Conservation (phyloP, 371 early-diverging fungal species). For the Nematocida displodere region DNA sequence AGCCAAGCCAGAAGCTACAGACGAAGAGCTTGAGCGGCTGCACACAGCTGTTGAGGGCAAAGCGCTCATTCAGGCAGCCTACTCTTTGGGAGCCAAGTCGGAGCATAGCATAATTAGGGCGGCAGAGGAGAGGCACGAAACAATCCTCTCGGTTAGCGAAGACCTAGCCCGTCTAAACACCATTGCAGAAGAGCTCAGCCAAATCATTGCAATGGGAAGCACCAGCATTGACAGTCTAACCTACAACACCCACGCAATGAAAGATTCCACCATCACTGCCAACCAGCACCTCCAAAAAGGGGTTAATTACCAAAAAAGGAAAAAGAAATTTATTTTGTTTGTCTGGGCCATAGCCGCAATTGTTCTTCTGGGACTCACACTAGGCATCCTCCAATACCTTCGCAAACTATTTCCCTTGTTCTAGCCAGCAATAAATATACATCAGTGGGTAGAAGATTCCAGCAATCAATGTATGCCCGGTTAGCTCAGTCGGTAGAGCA, state of each 20-base stretch:
- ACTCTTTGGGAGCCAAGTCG: slow-evolving; percentile 54
- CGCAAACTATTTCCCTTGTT: too few relatives aligned
- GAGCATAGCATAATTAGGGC: slow-evolving; percentile 50
- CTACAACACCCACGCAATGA: slow-evolving; percentile 17
- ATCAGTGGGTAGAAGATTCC: too few relatives aligned
- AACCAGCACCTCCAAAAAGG: slow-evolving; percentile 56
- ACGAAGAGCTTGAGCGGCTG: slow-evolving; percentile 58
- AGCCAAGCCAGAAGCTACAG: slow-evolving; percentile 62
- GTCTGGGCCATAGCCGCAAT: slow-evolving; percentile 28
- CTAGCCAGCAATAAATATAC: too few relatives aligned
- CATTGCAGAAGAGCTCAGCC: slow-evolving; percentile 49
- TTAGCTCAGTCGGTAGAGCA: slow-evolving; percentile 92
- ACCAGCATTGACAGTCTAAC: slow-evolving; percentile 49
- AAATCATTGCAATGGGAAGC: slow-evolving; percentile 26
- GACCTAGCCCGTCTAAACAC: slow-evolving; percentile 54
- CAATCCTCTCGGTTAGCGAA: slow-evolving; percentile 52
- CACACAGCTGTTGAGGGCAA: slow-evolving; percentile 23
- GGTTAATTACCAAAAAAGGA: slow-evolving; percentile 51
- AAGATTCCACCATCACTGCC: slow-evolving; percentile 44
- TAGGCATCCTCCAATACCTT: neutral
- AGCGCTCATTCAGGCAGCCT: slow-evolving; percentile 53
- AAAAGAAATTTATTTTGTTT: slow-evolving; percentile 53
- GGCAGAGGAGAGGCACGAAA: slow-evolving; percentile 54
- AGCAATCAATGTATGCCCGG: slow-evolving; percentile 71
- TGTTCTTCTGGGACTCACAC: neutral